Conservation (phyloP, 345 rosid species). For the Rhodamnia argentea region DNA sequence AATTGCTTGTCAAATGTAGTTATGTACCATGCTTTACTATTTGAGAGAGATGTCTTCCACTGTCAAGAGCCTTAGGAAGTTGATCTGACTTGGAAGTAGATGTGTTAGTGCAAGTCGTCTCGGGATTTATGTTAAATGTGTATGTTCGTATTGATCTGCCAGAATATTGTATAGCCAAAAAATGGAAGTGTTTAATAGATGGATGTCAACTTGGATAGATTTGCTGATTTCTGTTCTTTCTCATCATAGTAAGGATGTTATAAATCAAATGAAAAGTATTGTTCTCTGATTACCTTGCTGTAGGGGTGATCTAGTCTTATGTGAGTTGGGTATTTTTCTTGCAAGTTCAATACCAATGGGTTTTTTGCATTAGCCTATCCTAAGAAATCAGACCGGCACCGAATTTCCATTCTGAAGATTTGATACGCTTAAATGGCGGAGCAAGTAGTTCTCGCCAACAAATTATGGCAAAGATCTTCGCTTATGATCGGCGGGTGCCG, state of each 20-base stretch:
- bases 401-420: too few species aligned
- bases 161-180: not conserved
- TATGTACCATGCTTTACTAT: not conserved
- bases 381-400: too few species aligned
- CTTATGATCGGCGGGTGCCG: too few species aligned
- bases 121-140: not conserved
- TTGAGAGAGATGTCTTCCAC: not conserved
- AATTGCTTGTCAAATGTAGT: not conserved
- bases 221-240: not conserved
- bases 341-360: not conserved
- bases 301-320: not conserved
- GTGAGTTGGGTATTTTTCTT: not conserved
- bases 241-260: not conserved
- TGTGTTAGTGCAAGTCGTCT: not conserved
- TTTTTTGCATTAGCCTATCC: not conserved
- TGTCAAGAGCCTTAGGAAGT: not conserved
- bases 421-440: too few species aligned
- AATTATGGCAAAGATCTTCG: too few species aligned
- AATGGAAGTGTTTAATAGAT: not conserved
- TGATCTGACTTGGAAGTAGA: not conserved
- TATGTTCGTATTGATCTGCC: not conserved
- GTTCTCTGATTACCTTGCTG: not conserved
- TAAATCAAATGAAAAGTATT: not conserved
- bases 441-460: too few species aligned
- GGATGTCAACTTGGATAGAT: not conserved